Percentiles rank a stretch among this genome's conserved stretches.
Evolutionary conservation across 2,329 filamentous ascomycete species (phyloP).

Genomic region (Nemania abortiva): DNA sequence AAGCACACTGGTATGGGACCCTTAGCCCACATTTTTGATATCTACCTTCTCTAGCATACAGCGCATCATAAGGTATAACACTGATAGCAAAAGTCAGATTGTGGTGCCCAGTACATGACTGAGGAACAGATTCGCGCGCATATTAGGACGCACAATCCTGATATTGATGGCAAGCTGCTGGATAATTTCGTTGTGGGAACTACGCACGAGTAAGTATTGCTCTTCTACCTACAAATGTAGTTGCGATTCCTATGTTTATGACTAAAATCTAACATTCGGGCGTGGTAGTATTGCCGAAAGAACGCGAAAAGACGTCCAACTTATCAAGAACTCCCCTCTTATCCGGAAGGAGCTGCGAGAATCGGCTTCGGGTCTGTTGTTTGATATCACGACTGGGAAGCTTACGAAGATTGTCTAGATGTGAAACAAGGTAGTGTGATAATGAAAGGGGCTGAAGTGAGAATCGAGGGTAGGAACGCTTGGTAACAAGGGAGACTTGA

Average conservation of each 20-base stretch:
- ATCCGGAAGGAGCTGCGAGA: constrained; percentile 21
- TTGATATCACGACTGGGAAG: constrained; percentile 18
- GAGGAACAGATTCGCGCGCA: constrained; percentile 19
- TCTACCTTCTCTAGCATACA: too few species aligned
- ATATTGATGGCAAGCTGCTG: constrained; percentile 6
- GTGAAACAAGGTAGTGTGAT: too few species aligned
- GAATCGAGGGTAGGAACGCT: too few species aligned
- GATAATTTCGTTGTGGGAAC: not conserved
- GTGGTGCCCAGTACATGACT: constrained; percentile 24
- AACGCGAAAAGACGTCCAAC: not conserved
- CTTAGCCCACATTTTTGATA: not conserved
- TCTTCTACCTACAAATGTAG: too few species aligned
- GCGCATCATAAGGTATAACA: too few species aligned
- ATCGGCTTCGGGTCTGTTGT: constrained; percentile 2
- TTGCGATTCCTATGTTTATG: not conserved
- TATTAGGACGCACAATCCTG: constrained; percentile 21
- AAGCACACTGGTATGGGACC: constrained; percentile 9
- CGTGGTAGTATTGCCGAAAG: not conserved
- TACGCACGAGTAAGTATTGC: constrained; percentile 11
- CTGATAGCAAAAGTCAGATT: constrained; percentile 5
- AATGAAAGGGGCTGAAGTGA: too few species aligned
- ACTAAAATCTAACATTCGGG: not conserved
- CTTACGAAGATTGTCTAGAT: constrained; percentile 22
- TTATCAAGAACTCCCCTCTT: constrained; percentile 16
- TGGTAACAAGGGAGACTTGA: too few species aligned